Percentiles rank a stretch among this genome's conserved stretches.
Conservation (phyloP, 2,329 filamentous ascomycete genomes). For the Penicillium sp. region DNA sequence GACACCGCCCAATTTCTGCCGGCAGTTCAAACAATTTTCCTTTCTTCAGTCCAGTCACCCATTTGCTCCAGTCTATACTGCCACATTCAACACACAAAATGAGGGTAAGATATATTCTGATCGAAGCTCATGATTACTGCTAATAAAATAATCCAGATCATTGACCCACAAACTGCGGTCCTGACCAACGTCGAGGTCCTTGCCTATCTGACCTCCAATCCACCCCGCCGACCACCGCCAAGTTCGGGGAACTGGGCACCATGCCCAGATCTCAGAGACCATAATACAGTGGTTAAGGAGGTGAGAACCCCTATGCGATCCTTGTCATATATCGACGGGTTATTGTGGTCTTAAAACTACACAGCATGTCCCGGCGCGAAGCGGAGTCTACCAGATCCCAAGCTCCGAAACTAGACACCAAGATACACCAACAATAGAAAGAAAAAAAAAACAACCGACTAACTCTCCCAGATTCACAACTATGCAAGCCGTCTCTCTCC, state of each 20-base stretch:
- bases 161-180: slow-evolving; percentile 46
- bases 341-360: too few species aligned
- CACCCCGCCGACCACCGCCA: slow-evolving; percentile 41
- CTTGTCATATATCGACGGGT: too few species aligned
- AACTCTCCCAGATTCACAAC: slow-evolving; percentile 39
- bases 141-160: slow-evolving; percentile 31
- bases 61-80: slow-evolving; percentile 1
- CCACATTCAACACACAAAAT: slow-evolving; percentile 19
- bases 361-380: not conserved
- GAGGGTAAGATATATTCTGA: slow-evolving; percentile 20
- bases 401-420: not conserved
- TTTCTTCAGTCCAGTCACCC: slow-evolving; percentile 1
- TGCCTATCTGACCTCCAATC: slow-evolving; percentile 41
- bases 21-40: slow-evolving; percentile 28
- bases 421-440: not conserved
- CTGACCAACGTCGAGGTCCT: slow-evolving; percentile 47
- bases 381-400: not conserved
- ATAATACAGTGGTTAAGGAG: slow-evolving; percentile 48
- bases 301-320: slow-evolving; percentile 21
- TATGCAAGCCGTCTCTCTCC: slow-evolving; percentile 42
- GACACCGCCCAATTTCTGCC: slow-evolving; percentile 18
- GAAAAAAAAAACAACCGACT: not conserved
- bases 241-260: slow-evolving; percentile 40
- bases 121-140: not conserved
- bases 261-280: slow-evolving; percentile 44